A percentile compares a stretch with the other conserved stretches of the same genome.
Conservation (phyloP, 75 land plant genomes). For the Cunninghamia lanceolata region DNA sequence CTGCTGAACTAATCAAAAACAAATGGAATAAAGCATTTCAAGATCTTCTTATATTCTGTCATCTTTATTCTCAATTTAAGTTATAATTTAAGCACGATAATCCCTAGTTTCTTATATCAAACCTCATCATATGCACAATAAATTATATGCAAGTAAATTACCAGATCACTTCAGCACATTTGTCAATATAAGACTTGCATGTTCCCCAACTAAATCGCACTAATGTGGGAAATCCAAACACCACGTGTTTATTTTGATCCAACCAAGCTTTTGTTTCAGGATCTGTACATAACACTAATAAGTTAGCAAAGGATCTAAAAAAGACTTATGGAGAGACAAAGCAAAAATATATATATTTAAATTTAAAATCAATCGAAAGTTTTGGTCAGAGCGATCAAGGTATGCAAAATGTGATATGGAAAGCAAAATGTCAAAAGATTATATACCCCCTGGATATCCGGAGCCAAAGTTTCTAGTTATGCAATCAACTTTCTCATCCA, state of each 20-base stretch:
- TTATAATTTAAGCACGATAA: background rate
- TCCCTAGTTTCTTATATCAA: background rate
- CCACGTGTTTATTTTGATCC: constrained; percentile 56
- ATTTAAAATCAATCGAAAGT: background rate
- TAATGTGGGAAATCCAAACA: constrained; percentile 92
- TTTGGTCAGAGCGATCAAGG: background rate
- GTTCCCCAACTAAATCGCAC: constrained; percentile 99
- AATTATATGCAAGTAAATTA: constrained; percentile 16
- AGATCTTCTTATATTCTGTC: constrained; percentile 2
- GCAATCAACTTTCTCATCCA: constrained; percentile 68
- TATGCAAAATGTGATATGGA: background rate
- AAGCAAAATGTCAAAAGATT: background rate
- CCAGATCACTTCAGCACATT: constrained; percentile 76
- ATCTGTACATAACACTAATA: constrained; percentile 39
- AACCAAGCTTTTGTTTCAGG: constrained; percentile 96
- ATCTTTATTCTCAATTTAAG: background rate
- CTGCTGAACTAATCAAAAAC: too few relatives aligned
- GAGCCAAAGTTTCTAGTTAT: constrained; percentile 85
- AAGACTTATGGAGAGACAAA: background rate
- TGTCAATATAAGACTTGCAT: constrained; percentile 66
- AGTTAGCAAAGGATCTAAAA: background rate
- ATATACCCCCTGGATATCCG: constrained; percentile 94
- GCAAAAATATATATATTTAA: background rate
- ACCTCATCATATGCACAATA: background rate
- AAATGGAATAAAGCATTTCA: background rate